Percentiles rank a stretch among this genome's conserved stretches.
phyloP scores from a whole-genome alignment of 345 rosid genomes.

The Eutrema yunnanense region DNA sequence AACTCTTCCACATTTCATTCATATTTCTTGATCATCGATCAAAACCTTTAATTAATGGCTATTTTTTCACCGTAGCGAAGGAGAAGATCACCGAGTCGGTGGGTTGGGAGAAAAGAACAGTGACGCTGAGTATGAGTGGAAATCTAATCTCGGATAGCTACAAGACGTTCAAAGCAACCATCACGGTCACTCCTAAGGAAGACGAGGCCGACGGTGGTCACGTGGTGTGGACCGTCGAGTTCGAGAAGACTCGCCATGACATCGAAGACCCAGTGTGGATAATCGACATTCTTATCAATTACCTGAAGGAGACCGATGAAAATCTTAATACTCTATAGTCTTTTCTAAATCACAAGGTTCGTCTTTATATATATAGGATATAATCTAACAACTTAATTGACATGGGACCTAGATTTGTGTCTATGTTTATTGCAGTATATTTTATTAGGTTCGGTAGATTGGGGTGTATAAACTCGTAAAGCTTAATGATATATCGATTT shows the following conservation, averaged over 20 bases:
- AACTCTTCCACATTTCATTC: not conserved
- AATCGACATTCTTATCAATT: slow-evolving; percentile 7
- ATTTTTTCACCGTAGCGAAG: not conserved
- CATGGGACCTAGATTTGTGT: not conserved
- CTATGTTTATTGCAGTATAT: not conserved
- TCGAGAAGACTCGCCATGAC: not conserved
- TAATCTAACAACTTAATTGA: not conserved
- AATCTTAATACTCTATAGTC: not conserved
- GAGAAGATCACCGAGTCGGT: not conserved
- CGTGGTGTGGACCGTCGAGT: slow-evolving; percentile 2
- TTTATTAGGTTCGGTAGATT: not conserved
- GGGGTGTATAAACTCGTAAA: not conserved
- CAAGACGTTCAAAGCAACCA: slow-evolving; percentile 4
- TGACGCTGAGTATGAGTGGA: slow-evolving; percentile 4
- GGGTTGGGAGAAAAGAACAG: slow-evolving; percentile 2
- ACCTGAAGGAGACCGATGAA: not conserved
- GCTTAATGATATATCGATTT: not conserved
- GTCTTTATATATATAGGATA: not conserved
- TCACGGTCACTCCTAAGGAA: not conserved
- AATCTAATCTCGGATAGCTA: slow-evolving; percentile 6
- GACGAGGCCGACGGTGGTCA: not conserved
- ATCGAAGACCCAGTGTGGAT: not conserved
- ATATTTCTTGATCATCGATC: not conserved
- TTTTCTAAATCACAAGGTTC: not conserved
- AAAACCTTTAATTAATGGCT: not conserved